Evolutionary conservation across 1,139 yeast species (phyloP).

Genomic region (Eremothecium cymbalariae): DNA sequence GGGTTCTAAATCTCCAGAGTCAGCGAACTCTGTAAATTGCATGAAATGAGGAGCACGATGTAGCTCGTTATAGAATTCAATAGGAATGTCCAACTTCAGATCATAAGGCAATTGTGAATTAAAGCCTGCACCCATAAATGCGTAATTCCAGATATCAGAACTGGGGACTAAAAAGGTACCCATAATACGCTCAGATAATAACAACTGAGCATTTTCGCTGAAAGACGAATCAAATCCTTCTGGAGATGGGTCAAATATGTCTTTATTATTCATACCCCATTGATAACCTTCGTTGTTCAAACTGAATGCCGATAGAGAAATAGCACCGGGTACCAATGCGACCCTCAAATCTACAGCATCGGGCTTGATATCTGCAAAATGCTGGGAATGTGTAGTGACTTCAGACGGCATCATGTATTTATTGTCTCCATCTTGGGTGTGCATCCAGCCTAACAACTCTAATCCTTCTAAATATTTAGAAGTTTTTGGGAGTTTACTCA

Average conservation of each 20-base stretch:
- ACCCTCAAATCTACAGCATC: conserved; percentile 54
- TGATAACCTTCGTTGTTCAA: conserved; percentile 56
- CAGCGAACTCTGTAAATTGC: conserved; percentile 62
- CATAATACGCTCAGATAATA: conserved; percentile 64
- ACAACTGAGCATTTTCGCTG: conserved; percentile 58
- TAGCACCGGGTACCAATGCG: conserved; percentile 76
- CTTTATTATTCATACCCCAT: conserved; percentile 71
- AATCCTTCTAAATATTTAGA: conserved; percentile 36
- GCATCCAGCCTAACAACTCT: conserved; percentile 73
- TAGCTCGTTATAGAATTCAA: conserved; percentile 71
- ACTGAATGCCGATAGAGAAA: conserved; percentile 62
- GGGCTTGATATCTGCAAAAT: conserved; percentile 32
- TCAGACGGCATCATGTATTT: conserved; percentile 63
- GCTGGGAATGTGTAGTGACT: conserved; percentile 50
- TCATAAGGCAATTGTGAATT: conserved; percentile 51
- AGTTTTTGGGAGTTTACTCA: conserved; percentile 46
- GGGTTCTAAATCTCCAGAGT: conserved; percentile 50
- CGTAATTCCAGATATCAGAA: conserved; percentile 81
- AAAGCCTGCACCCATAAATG: conserved; percentile 85
- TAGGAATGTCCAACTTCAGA: conserved; percentile 69
- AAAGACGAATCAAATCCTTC: conserved; percentile 56
- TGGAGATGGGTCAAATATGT: conserved; percentile 39
- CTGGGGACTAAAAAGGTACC: conserved; percentile 88
- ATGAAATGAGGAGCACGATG: conserved; percentile 88
- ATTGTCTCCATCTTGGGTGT: conserved; percentile 62